Base-by-base conservation (phyloP, 2,329 filamentous ascomycete species). In the Scopulariopsis brevicaulis region DNA sequence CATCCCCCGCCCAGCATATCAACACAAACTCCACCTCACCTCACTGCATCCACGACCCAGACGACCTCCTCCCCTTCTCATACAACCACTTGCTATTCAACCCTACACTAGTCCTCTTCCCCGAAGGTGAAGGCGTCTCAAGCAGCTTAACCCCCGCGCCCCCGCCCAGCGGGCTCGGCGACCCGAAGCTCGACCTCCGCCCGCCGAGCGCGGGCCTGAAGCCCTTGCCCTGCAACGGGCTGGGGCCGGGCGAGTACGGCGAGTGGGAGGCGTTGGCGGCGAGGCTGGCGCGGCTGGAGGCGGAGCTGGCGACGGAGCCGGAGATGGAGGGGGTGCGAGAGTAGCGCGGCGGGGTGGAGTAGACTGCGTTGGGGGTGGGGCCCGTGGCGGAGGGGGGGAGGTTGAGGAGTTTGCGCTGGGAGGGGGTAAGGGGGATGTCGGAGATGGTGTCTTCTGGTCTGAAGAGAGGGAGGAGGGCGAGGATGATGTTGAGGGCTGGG, bases 81-180 rank as follows among this genome's bases (percentile, higher is more conserved):
- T 96, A 97, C 60, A 96, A 72, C 93, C 93, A 97, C 74, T 94
- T 96, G 74, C 85, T 96, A 71, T 93, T 96, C 67, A 96, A 68
- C 0, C 85, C 84, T 56, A 95, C 83, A 63, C 83, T 91, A 50
- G 86, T 85, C 59, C 84, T 81, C 73, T 87, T 90, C 6, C 77
- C 73, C 6, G 74, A 73, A 1, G 89, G 88, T 62, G 85, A 92
- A 1, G 89, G 88, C 20, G 86, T 82, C 22, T 76, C 70, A 62
- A 84, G 82, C 34, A 73, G 58, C 43, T 58, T 59, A 71, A 55
- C 53, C 12, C 35, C 34, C 35, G 54, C 18, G 18, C 37, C 37
- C 3, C 46, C 46, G 24, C 46, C 20, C 60, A 83, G 75, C 53
- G 78, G 75, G 61, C 77, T 80, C 34, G 73, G 71, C 37, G 78